These are phyloP conservation scores for Diophrys appendiculata DNA, from an alignment of 73 alveolate species.

Conservation along the genomic window DNA sequence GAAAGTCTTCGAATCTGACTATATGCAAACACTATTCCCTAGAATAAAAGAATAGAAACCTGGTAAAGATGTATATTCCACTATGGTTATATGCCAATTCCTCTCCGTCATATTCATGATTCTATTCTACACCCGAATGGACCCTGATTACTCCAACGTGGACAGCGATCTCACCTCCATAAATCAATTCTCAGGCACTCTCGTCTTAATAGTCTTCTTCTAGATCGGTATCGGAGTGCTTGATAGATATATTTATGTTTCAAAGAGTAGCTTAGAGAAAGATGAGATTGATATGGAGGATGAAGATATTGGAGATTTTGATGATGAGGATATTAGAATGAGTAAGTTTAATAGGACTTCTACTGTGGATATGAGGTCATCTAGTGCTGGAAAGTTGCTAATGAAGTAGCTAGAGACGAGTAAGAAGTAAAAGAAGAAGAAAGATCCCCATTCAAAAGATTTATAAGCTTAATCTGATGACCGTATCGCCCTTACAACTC, in stretches of 20 bases:
- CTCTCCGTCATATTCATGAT: conserved; percentile 77
- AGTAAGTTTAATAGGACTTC: not conserved
- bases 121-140: conserved; percentile 86
- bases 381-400: not conserved
- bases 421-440: too few relatives aligned
- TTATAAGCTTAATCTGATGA: too few relatives aligned
- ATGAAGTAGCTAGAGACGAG: too few relatives aligned
- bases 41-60: conserved; percentile 89
- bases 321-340: not conserved
- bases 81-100: conserved; percentile 67
- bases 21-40: conserved; percentile 72
- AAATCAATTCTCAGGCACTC: conserved; percentile 65
- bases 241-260: conserved; percentile 62
- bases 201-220: conserved; percentile 73
- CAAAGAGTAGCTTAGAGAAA: conserved; percentile 10
- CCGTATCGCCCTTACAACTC: too few relatives aligned
- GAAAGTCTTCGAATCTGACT: too few relatives aligned
- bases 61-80: conserved; percentile 89
- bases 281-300: conserved; percentile 39
- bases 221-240: conserved; percentile 58
- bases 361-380: not conserved
- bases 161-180: conserved; percentile 50
- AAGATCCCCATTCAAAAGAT: too few relatives aligned
- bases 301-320: conserved; percentile 42
- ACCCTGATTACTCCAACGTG: conserved; percentile 70